Conservation (phyloP, 2,329 filamentous ascomycete species). For the Beauveria bassiana region DNA sequence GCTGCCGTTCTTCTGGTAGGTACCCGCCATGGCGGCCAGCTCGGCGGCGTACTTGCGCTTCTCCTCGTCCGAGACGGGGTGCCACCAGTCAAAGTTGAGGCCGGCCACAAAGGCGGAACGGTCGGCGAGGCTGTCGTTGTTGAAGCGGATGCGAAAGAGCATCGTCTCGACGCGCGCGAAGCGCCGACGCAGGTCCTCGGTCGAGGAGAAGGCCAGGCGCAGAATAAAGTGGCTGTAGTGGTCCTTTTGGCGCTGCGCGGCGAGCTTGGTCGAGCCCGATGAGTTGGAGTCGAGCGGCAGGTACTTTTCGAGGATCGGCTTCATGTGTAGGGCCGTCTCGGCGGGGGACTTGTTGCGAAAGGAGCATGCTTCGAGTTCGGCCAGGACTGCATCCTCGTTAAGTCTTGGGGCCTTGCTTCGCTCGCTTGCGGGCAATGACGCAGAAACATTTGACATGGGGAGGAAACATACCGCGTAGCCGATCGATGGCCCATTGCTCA, state of each 20-base stretch:
- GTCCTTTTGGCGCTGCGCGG: constrained; percentile 78
- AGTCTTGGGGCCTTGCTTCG: neutral
- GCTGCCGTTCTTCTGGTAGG: constrained; percentile 16
- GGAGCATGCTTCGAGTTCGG: constrained; percentile 86
- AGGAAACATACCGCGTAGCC: constrained; percentile 58
- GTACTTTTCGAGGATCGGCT: constrained; percentile 78
- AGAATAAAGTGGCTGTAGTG: constrained; percentile 98
- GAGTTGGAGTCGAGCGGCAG: constrained; percentile 72
- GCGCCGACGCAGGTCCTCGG: constrained; percentile 79
- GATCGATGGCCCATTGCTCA: constrained; percentile 96
- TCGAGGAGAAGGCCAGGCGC: constrained; percentile 82
- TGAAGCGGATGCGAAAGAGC: constrained; percentile 78
- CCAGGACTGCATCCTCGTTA: constrained; percentile 53
- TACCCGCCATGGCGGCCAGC: constrained; percentile 42
- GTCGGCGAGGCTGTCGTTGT: constrained; percentile 67
- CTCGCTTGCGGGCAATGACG: neutral
- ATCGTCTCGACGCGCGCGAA: constrained; percentile 83
- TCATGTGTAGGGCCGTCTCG: constrained; percentile 80
- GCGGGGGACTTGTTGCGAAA: constrained; percentile 83
- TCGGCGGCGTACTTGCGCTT: constrained; percentile 55
- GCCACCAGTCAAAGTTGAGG: constrained; percentile 85
- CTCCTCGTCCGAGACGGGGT: constrained; percentile 72
- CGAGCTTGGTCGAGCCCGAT: constrained; percentile 50
- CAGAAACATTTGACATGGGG: too few relatives aligned
- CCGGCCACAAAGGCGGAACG: constrained; percentile 67